Percentiles rank a stretch among this genome's conserved stretches.
Conservation (phyloP, 2,329 filamentous ascomycete species). For the Diaporthe ampelina region DNA sequence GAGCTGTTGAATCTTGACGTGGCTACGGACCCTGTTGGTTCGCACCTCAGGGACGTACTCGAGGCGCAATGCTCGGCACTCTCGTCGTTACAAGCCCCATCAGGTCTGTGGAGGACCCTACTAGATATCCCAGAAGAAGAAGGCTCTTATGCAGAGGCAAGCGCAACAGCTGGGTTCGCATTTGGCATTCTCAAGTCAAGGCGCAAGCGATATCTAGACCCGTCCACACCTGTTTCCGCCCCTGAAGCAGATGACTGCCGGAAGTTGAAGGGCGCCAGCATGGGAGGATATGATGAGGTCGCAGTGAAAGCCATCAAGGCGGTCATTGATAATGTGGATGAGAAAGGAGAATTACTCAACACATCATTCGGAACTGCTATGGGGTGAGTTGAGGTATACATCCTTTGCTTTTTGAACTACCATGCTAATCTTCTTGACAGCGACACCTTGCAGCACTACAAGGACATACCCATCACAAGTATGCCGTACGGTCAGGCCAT, state of each 20-base stretch:
- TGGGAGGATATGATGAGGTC: constrained; percentile 63
- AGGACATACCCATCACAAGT: constrained; percentile 80
- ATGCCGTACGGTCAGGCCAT: constrained; percentile 91
- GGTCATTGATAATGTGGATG: constrained; percentile 75
- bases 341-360: constrained; percentile 78
- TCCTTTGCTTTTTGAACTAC: no score
- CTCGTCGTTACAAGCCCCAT: constrained; percentile 68
- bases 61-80: constrained; percentile 79
- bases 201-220: constrained; percentile 76
- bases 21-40: constrained; percentile 72
- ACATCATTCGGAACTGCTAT: constrained; percentile 86
- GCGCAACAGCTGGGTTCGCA: constrained; percentile 84
- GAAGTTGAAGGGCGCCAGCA: constrained; percentile 23
- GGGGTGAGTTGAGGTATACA: constrained; percentile 58
- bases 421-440: constrained; percentile 17
- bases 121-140: constrained; percentile 75
- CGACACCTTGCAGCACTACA: constrained; percentile 79
- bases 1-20: constrained; percentile 75
- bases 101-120: constrained; percentile 81
- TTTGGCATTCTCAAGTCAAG: constrained; percentile 83
- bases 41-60: constrained; percentile 73
- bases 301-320: constrained; percentile 77
- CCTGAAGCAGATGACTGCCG: constrained; percentile 37
- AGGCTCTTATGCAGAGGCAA: constrained; percentile 82
- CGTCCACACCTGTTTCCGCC: constrained; percentile 52